Evolutionary conservation across 1,284 basidiomycete genomes (phyloP), one percentile per base, ranked within the genome.

Genomic region (Puccinia polysora): DNA sequence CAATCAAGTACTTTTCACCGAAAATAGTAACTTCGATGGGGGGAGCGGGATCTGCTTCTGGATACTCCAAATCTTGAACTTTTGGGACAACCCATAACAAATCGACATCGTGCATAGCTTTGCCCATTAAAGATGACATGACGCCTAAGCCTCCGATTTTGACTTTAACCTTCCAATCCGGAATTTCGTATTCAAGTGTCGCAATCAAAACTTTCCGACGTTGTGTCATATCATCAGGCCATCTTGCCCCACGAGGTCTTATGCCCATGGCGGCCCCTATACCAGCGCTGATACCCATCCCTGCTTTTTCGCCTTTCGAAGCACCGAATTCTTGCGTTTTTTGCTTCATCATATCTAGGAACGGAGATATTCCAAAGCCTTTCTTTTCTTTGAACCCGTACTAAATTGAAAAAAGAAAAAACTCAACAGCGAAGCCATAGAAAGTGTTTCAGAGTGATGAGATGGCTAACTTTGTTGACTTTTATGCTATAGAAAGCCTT

Each of bases 71-170:
- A 69, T 73, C 52, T 60, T 69, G 90, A 76, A 95, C 91, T 80
- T 95, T 95, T 62, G 91, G 91, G 8, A 94, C 80, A 56, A 95
- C 88, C 91, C 91, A 95, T 75, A 94, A 83, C 62, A 95, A 83
- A 79, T 95, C 91, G 69, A 94, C 91, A 78, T 95, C 91, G 62
- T 88, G 89, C 91, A 95, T 95, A 4, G 91, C 90, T 81, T 94
- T 94, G 76, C 91, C 91, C 91, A 95, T 95, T 56, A 95, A 83
- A 80, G 88, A 88, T 4, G 91, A 93, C 91, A 95, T 94, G 83
- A 94, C 91, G 84, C 91, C 91, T 32, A 95, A 84, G 82, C 91
- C 91, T 82, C 91, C 91, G 76, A 94, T 94, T 84, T 94, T 94
- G 83, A 95, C 91, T 81, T 94, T 94, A 74, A 93, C 81, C 82